Evolutionary conservation across 345 rosid genomes (phyloP).

Genomic region (Erysimum cheiranthoides): DNA sequence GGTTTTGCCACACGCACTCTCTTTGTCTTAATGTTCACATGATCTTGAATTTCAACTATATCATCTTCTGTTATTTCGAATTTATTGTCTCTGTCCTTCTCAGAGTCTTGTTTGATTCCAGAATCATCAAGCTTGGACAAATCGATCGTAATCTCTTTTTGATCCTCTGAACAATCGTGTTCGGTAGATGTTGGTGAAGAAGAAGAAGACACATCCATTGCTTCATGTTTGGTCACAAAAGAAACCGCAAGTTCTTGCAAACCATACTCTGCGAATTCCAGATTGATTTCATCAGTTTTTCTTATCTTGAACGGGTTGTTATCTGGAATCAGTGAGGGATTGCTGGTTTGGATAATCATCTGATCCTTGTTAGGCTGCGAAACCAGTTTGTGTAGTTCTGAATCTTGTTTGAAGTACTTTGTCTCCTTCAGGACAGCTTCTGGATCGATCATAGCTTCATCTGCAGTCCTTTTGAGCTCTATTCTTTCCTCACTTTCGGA

Average conservation of each 20-base stretch:
- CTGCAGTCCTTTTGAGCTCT: conserved; percentile 39
- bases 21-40: conserved; percentile 57
- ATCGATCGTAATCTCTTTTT: conserved; percentile 32
- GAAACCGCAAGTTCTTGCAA: conserved; percentile 39
- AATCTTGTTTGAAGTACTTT: conserved; percentile 54
- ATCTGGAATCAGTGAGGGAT: conserved; percentile 49
- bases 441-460: conserved; percentile 28
- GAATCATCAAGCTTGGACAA: conserved; percentile 49
- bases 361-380: conserved; percentile 41
- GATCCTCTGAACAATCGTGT: conserved; percentile 11
- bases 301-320: conserved; percentile 72
- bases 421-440: conserved; percentile 45
- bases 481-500: conserved; percentile 41
- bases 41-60: conserved; percentile 52
- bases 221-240: conserved; percentile 36
- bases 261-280: conserved; percentile 16
- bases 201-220: conserved; percentile 30
- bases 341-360: conserved; percentile 5
- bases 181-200: conserved; percentile 17
- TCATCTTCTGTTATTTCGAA: not conserved
- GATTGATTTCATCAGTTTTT: conserved; percentile 44
- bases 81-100: conserved; percentile 11
- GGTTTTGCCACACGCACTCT: conserved; percentile 39
- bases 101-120: conserved; percentile 21
- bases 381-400: conserved; percentile 55